Base-by-base conservation (phyloP, 1,284 basidiomycete species). In the Fistulina hepatica region DNA sequence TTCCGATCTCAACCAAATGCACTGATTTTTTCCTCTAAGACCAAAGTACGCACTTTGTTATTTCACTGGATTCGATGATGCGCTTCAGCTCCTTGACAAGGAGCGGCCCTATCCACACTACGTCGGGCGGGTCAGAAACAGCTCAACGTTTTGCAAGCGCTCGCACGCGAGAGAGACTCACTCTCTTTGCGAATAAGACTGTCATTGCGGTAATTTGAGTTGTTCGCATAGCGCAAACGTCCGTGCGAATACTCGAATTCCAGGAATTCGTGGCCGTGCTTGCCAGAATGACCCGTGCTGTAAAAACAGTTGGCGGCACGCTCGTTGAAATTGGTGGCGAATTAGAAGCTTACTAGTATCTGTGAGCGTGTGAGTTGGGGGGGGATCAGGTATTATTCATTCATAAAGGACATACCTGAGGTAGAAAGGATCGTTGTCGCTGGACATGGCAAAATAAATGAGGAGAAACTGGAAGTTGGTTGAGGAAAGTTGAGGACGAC, bases 221-320 rank as follows among this genome's bases (percentile, higher is more conserved):
- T 98, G 72, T 98, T 97, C 45, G 95, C 94, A 58, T 98, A 99
- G 50, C 94, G 77, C 46, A 98, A 71, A 42, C 94, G 80, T 6
- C 94, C 95, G 61, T 94, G 84, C 9, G 86, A 85, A 65, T 97
- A 97, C 63, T 98, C 94, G 54, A 97, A 98, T 61, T 99, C 95
- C 34, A 99, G 73, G 57, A 98, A 98, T 59, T 95, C 92, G 64
- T 95, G 92, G 13, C 92, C 92, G 53, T 95, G 91, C 59, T 90
- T 90, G 43, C 92, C 92, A 50, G 88, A 89, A 61, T 95, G 92
- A 17, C 92, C 92, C 31, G 89, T 91, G 62, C 89, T 92, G 56
- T 24, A 52, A 33, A 40, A 34, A 39, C 31, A 31, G 32, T 36
- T 39, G 40, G 36, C 36, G 27, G 33, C 15, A 25, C 9, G 33